phyloP scores from a whole-genome alignment of 176 grass and related monocot species.

The Echinochloa phyllopogon region DNA sequence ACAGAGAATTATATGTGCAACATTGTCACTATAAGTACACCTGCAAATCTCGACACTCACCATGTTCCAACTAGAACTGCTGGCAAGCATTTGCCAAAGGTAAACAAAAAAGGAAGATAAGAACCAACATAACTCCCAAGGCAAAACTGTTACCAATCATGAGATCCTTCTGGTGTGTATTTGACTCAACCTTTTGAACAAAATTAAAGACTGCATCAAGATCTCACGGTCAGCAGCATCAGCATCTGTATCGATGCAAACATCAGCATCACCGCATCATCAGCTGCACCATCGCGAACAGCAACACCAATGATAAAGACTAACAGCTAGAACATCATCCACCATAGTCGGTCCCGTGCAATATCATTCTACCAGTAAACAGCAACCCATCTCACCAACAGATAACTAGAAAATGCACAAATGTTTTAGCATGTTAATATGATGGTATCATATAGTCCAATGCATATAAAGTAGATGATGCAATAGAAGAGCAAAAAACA shows the following conservation, averaged over 20 bases:
- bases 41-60: conserved; percentile 7
- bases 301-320: conserved; percentile 51
- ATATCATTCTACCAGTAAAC: conserved; percentile 57
- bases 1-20: neutral
- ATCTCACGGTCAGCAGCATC: conserved; percentile 27
- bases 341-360: conserved; percentile 44
- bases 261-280: conserved; percentile 46
- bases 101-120: neutral
- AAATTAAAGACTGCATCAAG: conserved; percentile 24
- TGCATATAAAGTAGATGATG: conserved; percentile 20
- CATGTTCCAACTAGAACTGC: conserved; percentile 16
- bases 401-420: conserved; percentile 73
- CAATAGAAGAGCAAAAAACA: neutral
- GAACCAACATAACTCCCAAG: neutral
- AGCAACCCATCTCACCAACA: conserved; percentile 61
- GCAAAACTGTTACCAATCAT: conserved; percentile 37
- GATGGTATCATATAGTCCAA: neutral
- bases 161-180: conserved; percentile 36
- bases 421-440: conserved; percentile 58
- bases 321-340: conserved; percentile 65
- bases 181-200: conserved; percentile 19
- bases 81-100: neutral
- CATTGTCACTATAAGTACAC: neutral
- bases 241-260: conserved; percentile 20
- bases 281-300: conserved; percentile 44